phyloP scores from a whole-genome alignment of 768 basidiomycete genomes.

The Boletus patriciae region DNA sequence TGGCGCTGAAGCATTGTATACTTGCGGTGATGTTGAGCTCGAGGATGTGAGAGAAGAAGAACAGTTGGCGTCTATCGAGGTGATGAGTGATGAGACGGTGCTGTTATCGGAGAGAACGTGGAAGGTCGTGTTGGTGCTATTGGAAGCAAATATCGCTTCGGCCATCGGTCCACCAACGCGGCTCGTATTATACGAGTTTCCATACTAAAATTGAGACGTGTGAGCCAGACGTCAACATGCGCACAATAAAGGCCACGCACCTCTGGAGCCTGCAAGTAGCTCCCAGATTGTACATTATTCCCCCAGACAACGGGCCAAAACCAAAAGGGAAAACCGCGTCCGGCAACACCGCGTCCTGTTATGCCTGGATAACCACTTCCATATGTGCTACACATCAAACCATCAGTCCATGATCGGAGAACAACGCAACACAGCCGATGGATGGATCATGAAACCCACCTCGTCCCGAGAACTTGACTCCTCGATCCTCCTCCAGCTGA shows the following conservation, averaged over 20 bases:
- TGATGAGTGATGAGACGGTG: conserved; percentile 45
- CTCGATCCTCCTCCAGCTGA: conserved; percentile 54
- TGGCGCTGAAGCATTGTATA: conserved; percentile 33
- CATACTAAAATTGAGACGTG: conserved; percentile 42
- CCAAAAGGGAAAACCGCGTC: conserved; percentile 59
- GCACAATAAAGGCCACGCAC: conserved; percentile 24
- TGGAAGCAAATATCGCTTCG: conserved; percentile 42
- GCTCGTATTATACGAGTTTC: conserved; percentile 42
- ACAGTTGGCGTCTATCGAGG: conserved; percentile 45
- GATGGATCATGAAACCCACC: conserved; percentile 30
- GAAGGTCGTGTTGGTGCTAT: conserved; percentile 41
- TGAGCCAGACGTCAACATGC: background rate
- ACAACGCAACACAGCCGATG: background rate
- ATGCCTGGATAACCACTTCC: conserved; percentile 65
- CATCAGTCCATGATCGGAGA: background rate
- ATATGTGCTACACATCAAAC: conserved; percentile 41
- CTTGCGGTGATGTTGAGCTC: conserved; percentile 31
- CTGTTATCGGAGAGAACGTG: conserved; percentile 49
- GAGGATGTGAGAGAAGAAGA: conserved; percentile 37
- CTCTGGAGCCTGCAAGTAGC: conserved; percentile 42
- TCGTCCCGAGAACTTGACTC: conserved; percentile 42
- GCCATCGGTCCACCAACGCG: conserved; percentile 50
- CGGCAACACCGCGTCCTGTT: conserved; percentile 43
- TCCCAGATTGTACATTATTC: conserved; percentile 24
- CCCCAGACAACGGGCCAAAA: conserved; percentile 66